Conservation (phyloP, 2,329 filamentous ascomycete species). For the Ophioceras dolichostomum region DNA sequence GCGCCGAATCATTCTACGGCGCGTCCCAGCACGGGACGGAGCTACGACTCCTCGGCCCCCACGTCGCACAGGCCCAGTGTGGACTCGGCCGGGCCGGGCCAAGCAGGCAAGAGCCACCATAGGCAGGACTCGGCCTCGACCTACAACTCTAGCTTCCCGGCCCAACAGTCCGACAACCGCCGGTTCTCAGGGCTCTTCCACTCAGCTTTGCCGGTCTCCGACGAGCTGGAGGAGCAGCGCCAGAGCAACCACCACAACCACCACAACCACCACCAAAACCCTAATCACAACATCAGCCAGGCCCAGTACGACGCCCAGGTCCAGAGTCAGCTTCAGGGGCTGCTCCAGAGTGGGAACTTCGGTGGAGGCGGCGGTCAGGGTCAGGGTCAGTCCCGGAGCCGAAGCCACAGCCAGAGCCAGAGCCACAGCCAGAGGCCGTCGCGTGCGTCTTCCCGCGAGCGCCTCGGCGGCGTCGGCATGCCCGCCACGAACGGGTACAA, state of each 20-base stretch:
- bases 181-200: too few species aligned
- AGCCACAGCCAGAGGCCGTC: slow-evolving; percentile 39
- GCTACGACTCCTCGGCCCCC: slow-evolving; percentile 35
- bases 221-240: too few species aligned
- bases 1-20: slow-evolving; percentile 23
- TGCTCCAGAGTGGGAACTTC: too few species aligned
- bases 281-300: not conserved
- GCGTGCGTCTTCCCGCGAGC: slow-evolving; percentile 47
- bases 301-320: slow-evolving; percentile 13
- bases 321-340: slow-evolving; percentile 1
- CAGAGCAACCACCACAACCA: not conserved
- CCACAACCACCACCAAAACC: not conserved
- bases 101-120: slow-evolving; percentile 16
- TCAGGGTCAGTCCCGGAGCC: too few species aligned
- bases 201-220: too few species aligned
- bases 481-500: slow-evolving; percentile 44
- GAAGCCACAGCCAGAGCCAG: too few species aligned
- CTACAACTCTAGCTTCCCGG: slow-evolving; percentile 35
- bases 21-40: slow-evolving; percentile 48
- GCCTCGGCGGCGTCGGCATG: too few species aligned
- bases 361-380: too few species aligned
- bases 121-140: slow-evolving; percentile 44
- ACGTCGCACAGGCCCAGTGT: slow-evolving; percentile 10
- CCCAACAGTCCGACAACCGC: too few species aligned
- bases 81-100: slow-evolving; percentile 9